Conservation (phyloP, 192 early-diverging fungal genomes). For the Oehlia diaphana region DNA sequence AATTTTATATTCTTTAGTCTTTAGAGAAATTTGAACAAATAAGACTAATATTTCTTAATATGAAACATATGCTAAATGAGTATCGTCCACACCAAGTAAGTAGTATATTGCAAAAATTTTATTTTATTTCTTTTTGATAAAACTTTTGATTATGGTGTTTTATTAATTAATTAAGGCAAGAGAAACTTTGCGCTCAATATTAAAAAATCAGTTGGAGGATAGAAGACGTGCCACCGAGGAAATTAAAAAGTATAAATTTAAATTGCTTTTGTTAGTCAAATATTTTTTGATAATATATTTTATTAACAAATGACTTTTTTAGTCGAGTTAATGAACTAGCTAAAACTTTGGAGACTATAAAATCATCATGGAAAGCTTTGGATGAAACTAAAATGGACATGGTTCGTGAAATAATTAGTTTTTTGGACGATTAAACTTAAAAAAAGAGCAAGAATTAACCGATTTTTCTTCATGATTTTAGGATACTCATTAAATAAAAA, state of each 20-base stretch:
- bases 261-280: not conserved
- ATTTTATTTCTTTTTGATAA: not conserved
- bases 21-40: constrained; percentile 64
- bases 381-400: constrained; percentile 18
- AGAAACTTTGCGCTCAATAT: constrained; percentile 65
- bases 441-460: too few species aligned
- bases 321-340: constrained; percentile 22
- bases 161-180: constrained; percentile 37
- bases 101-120: not conserved
- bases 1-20: constrained; percentile 42
- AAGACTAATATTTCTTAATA: constrained; percentile 71
- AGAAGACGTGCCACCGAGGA: constrained; percentile 46
- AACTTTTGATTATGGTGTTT: not conserved
- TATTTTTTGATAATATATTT: not conserved
- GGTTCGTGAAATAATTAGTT: not conserved
- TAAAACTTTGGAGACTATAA: constrained; percentile 12
- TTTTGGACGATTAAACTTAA: too few species aligned
- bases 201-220: constrained; percentile 64
- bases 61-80: constrained; percentile 84
- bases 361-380: constrained; percentile 13
- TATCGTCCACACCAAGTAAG: constrained; percentile 76
- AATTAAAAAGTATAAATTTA: constrained; percentile 37
- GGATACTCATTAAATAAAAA: not conserved
- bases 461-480: too few species aligned
- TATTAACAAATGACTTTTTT: not conserved